Evolutionary conservation across 345 rosid genomes (phyloP).

Genomic region (Adansonia digitata): DNA sequence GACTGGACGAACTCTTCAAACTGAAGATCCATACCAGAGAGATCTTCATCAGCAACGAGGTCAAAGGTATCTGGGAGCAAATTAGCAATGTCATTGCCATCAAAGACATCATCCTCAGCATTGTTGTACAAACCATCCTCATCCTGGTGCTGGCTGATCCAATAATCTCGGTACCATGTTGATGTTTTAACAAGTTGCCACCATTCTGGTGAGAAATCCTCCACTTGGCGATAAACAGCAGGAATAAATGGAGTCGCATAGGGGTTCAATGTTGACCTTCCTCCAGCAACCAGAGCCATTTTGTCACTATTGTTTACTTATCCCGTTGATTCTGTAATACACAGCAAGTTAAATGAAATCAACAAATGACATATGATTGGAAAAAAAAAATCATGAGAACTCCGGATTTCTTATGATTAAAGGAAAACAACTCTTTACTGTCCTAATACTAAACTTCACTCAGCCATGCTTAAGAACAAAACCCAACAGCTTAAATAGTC

Average conservation of each 20-base stretch:
- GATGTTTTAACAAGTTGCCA: constrained; percentile 42
- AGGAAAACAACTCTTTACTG: neutral
- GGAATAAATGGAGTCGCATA: constrained; percentile 41
- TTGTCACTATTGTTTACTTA: neutral
- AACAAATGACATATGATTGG: neutral
- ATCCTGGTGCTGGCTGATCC: constrained; percentile 34
- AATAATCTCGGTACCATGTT: constrained; percentile 36
- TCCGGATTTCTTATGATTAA: neutral
- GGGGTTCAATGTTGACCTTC: constrained; percentile 36
- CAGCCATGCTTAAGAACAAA: neutral
- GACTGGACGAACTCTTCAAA: constrained; percentile 38
- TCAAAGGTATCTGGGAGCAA: constrained; percentile 48
- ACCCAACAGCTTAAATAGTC: neutral
- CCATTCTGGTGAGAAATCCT: constrained; percentile 52
- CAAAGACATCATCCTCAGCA: constrained; percentile 1
- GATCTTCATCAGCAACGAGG: constrained; percentile 30
- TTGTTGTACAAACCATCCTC: constrained; percentile 21
- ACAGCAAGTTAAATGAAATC: neutral
- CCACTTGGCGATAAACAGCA: constrained; percentile 33
- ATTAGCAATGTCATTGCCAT: constrained; percentile 11
- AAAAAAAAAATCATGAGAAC: neutral
- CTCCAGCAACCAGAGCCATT: constrained; percentile 33
- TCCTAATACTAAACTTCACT: neutral
- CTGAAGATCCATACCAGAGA: constrained; percentile 31
- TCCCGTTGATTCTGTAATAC: neutral